Evolutionary conservation across 768 basidiomycete genomes (phyloP), one percentile per base, ranked within the genome.

Genomic region (Dioszegia crocea): DNA sequence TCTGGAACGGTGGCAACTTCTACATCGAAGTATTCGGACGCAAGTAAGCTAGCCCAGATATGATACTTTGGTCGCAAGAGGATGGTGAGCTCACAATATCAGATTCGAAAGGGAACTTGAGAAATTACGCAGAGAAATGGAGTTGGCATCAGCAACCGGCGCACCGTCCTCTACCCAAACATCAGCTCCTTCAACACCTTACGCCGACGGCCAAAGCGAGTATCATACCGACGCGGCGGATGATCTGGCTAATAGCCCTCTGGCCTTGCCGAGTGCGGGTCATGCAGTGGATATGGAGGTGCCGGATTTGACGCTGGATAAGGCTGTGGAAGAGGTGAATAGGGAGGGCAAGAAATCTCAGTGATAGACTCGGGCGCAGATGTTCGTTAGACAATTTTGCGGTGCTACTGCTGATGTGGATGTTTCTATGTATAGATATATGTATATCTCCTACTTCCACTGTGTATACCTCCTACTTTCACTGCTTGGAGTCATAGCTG

Each of bases 11-110:
- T 10, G 91, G 73, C 14, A 61, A 56, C 16, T 96, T 86, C 80
- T 96, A 96, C 75, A 92, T 96, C 54, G 92, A 96, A 57, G 92
- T 96, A 19, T 96, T 94, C 72, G 92, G 92, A 27, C 85, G 92
- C 79, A 94, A 96, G 92, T 93, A 63, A 66, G 89, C 83, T 54
- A 57, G 45, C 63, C 33, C 68, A 46, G 19, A 29, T 9, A 24
- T n/a, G n/a, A n/a, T n/a, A n/a, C n/a, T n/a, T n/a, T n/a, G n/a
- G n/a, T n/a, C 12, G 10, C 54, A 21, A 27, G 21, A 39, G 19
- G 21, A 41, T 4, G 8, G 16, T 6, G 60, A 52, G 55, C 41
- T 61, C 12, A 62, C 60, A n/a, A 19, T 58, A 47, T 0, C 65
- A 93, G 91, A 75, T 96, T 96, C 67, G 92, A 96, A 76, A 84